Evolutionary conservation across 805 yeast genomes (phyloP).

Genomic region (Wickerhamia fluorescens): DNA sequence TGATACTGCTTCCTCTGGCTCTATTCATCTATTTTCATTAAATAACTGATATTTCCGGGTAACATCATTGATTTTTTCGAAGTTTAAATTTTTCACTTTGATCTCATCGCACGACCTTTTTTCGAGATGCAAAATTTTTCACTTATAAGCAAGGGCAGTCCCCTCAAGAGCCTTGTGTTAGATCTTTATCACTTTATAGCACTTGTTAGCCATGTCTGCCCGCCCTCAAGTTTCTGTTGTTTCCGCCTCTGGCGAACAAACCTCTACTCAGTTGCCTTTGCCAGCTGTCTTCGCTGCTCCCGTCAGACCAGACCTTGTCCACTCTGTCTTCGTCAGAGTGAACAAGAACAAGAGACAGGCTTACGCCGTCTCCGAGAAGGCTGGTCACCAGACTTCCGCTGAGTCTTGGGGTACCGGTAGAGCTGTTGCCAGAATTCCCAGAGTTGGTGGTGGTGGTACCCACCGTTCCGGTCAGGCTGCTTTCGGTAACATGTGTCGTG

Average conservation of each 20-base stretch:
- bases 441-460: slow-evolving; percentile 99
- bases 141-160: too few species aligned
- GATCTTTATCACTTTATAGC: slow-evolving; percentile 13
- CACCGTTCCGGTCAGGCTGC: slow-evolving; percentile 99
- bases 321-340: slow-evolving; percentile 95
- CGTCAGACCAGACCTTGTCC: slow-evolving; percentile 99
- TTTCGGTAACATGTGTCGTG: slow-evolving; percentile 99
- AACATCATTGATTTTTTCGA: too few species aligned
- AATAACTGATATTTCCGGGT: too few species aligned
- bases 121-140: slow-evolving; percentile 9
- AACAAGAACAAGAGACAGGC: slow-evolving; percentile 99
- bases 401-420: slow-evolving; percentile 99
- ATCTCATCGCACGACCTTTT: slow-evolving; percentile 4
- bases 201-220: slow-evolving; percentile 44
- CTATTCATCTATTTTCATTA: too few species aligned
- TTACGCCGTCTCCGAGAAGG: slow-evolving; percentile 98
- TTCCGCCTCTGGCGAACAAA: slow-evolving; percentile 80
- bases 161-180: slow-evolving; percentile 7
- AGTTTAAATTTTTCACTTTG: background rate
- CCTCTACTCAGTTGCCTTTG: slow-evolving; percentile 78
- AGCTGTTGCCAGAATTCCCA: slow-evolving; percentile 99
- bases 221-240: slow-evolving; percentile 98
- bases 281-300: slow-evolving; percentile 99
- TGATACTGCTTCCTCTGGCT: too few species aligned
- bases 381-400: slow-evolving; percentile 99